Base-by-base conservation (phyloP, 2,329 filamentous ascomycete species). In the Aspergillus texensis region DNA sequence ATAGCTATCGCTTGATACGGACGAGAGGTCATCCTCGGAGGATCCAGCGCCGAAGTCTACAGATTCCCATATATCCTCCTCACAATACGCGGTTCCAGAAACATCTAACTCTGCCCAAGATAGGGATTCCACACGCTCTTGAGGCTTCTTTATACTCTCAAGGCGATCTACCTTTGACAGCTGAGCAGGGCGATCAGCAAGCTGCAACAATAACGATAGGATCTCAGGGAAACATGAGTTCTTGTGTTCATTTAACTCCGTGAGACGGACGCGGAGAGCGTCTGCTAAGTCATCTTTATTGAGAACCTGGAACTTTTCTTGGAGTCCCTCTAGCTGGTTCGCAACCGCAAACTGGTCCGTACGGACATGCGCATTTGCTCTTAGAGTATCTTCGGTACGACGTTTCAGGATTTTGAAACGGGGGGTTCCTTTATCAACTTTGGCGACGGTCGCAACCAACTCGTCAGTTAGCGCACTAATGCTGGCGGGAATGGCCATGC, bases 271-370 rank as follows among this genome's bases (percentile, higher is more conserved):
- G 45, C 82, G 80, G 41, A 93, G 79, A 6, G 88, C 89, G 74
- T 94, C 89, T 14, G 93, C 92, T 30, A 97, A 81, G 45, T 87
- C 88, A 70, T 97, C 94, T 65, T 91, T 88, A 72, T 91, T 89
- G 55, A 92, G 84, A 60, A 98, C 85, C 36, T 88, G 86, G 70
- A 97, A 95, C 70, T 94, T 93, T 79, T 98, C 95, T 68, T 94
- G 89, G 3, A 97, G 82, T 1, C 91, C 91, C 56, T 87, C 82
- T 2, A 94, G 82, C 41, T 84, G 84, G 43, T 84, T 84, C 45
- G 85, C 80, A 24, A 94, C 86, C 52, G 91, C 88, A 72, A 94
- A 94, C 68, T 92, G 90, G 71, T 94, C 92, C 1, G 89, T 92
- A 43, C 90, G 86, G 39, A 86, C 80, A 74, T 86, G 87, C 54